Base-by-base conservation (phyloP, 805 yeast genomes). In the Torulaspora delbrueckii region DNA sequence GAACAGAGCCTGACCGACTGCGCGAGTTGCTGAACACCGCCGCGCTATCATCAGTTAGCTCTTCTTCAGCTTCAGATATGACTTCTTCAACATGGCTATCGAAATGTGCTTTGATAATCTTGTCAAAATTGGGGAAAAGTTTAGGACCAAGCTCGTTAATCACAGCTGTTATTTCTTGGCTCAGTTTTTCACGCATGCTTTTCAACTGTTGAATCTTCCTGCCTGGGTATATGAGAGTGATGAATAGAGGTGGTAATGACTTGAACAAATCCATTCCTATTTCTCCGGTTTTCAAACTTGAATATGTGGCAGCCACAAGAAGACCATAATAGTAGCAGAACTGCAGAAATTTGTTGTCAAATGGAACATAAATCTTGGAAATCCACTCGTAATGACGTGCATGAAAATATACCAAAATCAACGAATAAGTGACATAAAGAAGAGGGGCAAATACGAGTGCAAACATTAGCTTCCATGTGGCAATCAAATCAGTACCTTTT, bases 401-500 rank as follows among this genome's bases (percentile, higher is more conserved):
- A 3, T 65, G 58, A 34, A 70, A 45, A 47, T 59, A 61, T n/a
- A 77, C 63, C 37, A 60, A 46, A 12, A 67, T 40, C 5, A 72
- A 19, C 0, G 96, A 87, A 59, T 90, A 93, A 37, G 84, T 72
- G 43, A 81, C 77, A 68, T 90, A 91, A 9, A 91, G 69, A 8
- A 86, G 59, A 2, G 99, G 99, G 0, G 96, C 93, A 49, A 87
- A 69, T 1, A 87, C 84, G 68, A 91, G 74, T 13, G 91, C 81
- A 19, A 90, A 86, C 48, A 90, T 74, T 37, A 91, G 78, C 66
- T 91, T 91, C 99, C 99, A 91, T 2, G 97, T 87, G 2, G 97
- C 97, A 45, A 91, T 73, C 33, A 91, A 95, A 63, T 91, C 99
- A 41, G 78, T 79, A 10, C 95, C 98, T 62, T 82, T 81, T 52